A percentile compares a stretch with the other conserved stretches of the same genome.
These are phyloP conservation scores for Tolypocladium endophyticum DNA, from an alignment of 2,329 filamentous ascomycete genomes.

Conservation along the genomic window DNA sequence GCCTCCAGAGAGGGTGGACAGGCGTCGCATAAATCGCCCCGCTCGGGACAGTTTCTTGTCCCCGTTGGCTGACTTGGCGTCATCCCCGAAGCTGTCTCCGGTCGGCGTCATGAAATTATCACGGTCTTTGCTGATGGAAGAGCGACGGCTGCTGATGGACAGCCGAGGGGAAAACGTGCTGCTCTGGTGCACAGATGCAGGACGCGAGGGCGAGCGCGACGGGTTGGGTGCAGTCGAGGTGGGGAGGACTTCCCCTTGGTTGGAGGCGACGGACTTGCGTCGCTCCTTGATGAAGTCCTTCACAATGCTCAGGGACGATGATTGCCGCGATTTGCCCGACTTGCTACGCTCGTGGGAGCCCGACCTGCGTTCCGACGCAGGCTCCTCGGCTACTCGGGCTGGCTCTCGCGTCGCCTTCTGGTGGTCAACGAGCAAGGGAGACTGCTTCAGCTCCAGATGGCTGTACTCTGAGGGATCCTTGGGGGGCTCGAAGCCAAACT, in stretches of 20 bases:
- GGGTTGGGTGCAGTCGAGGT: conserved; percentile 13
- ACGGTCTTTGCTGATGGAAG: conserved; percentile 37
- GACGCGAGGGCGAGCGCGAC: conserved; percentile 35
- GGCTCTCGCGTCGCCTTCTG: conserved; percentile 24
- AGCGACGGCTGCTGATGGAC: conserved; percentile 54
- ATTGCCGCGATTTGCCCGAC: conserved; percentile 35
- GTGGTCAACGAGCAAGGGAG: conserved; percentile 48
- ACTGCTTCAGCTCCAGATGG: conserved; percentile 45
- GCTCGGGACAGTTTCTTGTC: conserved; percentile 42
- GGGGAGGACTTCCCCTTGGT: conserved; percentile 31
- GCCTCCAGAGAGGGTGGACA: conserved; percentile 42
- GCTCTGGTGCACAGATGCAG: conserved; percentile 34
- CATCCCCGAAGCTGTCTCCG: conserved; percentile 34
- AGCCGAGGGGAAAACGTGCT: conserved; percentile 40
- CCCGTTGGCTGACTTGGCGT: conserved; percentile 27
- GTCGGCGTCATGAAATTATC: conserved; percentile 29
- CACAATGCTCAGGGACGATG: conserved; percentile 50
- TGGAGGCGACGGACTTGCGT: conserved; percentile 38
- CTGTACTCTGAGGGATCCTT: conserved; percentile 32
- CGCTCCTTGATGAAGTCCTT: conserved; percentile 52
- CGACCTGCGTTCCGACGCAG: conserved; percentile 24
- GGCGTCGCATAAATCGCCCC: conserved; percentile 46
- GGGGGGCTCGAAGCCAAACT: conserved; percentile 27
- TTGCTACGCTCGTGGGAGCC: conserved; percentile 23
- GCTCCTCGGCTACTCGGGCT: conserved; percentile 19